Evolutionary conservation across 257 asterid species (phyloP), one percentile per base, ranked within the genome.

Genomic region (Solanum okadae): DNA sequence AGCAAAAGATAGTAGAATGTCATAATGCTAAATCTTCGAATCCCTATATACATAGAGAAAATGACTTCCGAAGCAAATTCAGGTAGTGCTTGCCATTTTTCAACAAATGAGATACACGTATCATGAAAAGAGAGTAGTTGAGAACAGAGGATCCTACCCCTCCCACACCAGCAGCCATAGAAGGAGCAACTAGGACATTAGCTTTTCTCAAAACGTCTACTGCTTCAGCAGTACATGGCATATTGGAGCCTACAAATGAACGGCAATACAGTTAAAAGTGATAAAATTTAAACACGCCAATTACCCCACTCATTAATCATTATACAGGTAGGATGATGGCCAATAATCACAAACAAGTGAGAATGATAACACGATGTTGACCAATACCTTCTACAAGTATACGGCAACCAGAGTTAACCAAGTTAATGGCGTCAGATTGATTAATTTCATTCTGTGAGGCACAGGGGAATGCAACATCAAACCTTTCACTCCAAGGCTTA

Each of bases 81-180:
- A 42, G 65, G 85, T 79, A 81, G 29, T 29, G 86, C n/a, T 79
- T 44, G 65, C 85, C 46, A 44, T 15, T 79, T 77, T 44, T 79
- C 65, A 44, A 44, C 63, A 44, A 79, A 27, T 27, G 10, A 79
- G 65, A 44, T 8, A 44, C 65, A 42, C 67, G 10, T 86, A 34
- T 89, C 83, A 83, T 22, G 86, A 76, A 88, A 25, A 67, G 20
- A 52, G 20, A 27, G 76, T 86, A 67, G 67, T 86, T n/a, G 65
- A 49, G 86, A 35, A 68, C 82, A 72, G 88, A 78, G 67, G 34
- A 42, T 52, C 92, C 44, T 96, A 97, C 99, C 98, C 99, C 99
- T 89, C 98, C 99, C 83, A 96, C 99, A 84, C 99, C 99, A 87
- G 98, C 96, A 90, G 99, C 98, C 94, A 96, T 93, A 75, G 99